A percentile compares a stretch with the other conserved stretches of the same genome.
These are phyloP conservation scores for Pseudogymnoascus sp. DNA, from an alignment of 2,329 filamentous ascomycete species.

Conservation along the genomic window DNA sequence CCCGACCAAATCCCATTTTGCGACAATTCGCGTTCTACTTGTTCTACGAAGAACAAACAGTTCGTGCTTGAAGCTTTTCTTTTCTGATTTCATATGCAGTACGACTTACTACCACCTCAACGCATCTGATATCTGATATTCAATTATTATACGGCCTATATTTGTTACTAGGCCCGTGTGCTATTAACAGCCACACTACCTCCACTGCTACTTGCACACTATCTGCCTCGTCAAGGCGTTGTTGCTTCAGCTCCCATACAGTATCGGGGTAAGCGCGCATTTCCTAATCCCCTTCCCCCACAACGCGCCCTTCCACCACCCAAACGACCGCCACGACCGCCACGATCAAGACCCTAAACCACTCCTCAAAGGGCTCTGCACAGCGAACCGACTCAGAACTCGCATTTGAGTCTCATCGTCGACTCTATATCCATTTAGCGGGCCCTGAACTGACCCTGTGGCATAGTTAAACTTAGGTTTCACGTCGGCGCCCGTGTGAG, in stretches of 20 bases:
- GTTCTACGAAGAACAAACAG: neutral
- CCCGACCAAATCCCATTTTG: neutral
- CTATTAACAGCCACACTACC: neutral
- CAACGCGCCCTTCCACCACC: neutral
- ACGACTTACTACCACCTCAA: neutral
- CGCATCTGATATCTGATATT: neutral
- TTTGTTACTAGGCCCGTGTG: neutral
- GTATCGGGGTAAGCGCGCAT: neutral
- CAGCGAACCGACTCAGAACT: neutral
- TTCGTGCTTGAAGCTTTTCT: neutral
- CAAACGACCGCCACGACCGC: neutral
- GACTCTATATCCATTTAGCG: neutral
- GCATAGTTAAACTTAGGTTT: neutral
- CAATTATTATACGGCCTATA: neutral
- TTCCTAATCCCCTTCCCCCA: neutral
- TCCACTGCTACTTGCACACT: neutral
- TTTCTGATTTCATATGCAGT: neutral
- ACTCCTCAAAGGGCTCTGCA: neutral
- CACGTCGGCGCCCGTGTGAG: neutral
- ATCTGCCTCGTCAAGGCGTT: neutral
- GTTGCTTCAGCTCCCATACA: constrained; percentile 1
- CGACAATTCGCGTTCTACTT: neutral
- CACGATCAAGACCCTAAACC: neutral
- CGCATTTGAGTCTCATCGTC: neutral
- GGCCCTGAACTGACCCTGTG: neutral